phyloP scores from a whole-genome alignment of 352 stramenopile genomes.

The Albugo candida region DNA sequence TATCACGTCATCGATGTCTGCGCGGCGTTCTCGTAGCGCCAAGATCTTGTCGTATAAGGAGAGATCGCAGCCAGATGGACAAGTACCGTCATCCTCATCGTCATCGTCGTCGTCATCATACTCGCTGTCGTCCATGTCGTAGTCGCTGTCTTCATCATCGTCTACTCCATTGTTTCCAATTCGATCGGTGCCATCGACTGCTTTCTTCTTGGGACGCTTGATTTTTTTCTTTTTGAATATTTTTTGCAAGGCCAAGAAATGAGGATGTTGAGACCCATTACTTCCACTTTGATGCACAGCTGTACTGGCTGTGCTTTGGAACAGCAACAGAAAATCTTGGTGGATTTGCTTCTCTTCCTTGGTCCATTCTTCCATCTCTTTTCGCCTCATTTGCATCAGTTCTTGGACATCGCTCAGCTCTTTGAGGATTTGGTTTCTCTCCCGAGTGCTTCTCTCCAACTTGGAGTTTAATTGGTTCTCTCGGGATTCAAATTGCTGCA shows the following conservation, averaged over 20 bases:
- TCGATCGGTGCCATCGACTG: conserved; percentile 11
- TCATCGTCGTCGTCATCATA: conserved; percentile 83
- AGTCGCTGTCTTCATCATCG: conserved; percentile 51
- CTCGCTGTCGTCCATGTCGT: conserved; percentile 53
- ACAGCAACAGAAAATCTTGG: conserved; percentile 39
- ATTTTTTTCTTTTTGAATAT: conserved; percentile 83
- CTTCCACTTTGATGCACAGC: conserved; percentile 7
- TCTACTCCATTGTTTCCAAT: conserved; percentile 15
- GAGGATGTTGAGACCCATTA: conserved; percentile 25
- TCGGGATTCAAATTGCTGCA: conserved; percentile 83
- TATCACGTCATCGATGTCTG: conserved; percentile 80
- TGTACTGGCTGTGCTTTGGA: conserved; percentile 26
- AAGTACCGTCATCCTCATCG: conserved; percentile 83
- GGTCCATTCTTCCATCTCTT: conserved; percentile 63
- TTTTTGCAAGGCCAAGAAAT: conserved; percentile 59
- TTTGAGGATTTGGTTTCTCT: conserved; percentile 72
- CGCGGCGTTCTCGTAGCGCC: conserved; percentile 77
- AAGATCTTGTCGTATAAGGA: conserved; percentile 84
- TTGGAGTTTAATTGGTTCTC: conserved; percentile 78
- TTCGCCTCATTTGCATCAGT: conserved; percentile 45
- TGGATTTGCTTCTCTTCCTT: conserved; percentile 40
- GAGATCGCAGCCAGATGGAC: conserved; percentile 75
- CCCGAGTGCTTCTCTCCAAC: conserved; percentile 55
- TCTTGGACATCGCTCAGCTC: conserved; percentile 65
- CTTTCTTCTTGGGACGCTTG: conserved; percentile 78